Evolutionary conservation across 441 rosid species (phyloP), one percentile per base, ranked within the genome.

Genomic region (Isatis lusitanica): DNA sequence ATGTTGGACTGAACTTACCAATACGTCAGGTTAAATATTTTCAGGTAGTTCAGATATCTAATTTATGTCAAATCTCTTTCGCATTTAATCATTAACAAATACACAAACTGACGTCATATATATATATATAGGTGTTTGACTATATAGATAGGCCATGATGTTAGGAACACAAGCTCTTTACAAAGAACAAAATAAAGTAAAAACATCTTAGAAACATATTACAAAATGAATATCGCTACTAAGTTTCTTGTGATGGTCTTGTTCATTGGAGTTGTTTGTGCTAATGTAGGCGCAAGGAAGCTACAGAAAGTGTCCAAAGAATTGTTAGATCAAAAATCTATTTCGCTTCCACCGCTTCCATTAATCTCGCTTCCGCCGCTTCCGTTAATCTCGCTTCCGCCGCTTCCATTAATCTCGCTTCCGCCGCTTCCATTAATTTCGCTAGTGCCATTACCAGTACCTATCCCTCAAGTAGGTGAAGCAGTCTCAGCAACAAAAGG

Each of bases 271-370:
- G 21, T 57, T 44, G 16, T 57, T 13, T 57, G 36, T 46, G 21
- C 47, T 31, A 38, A 31, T 44, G 73, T 69, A 16, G 15, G 35
- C 33, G 65, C 73, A 69, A 56, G 56, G 26, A 31, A 4, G 24
- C 64, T 33, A 11, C 35, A 44, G 9, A 8, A 44, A 69, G 46
- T 40, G 13, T 42, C 66, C 12, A 42, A 24, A n/a, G 13, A 43
- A 28, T 2, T 28, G 13, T 15, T 26, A 30, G 40, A 40, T 58
- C 44, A 58, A 5, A 58, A 53, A 28, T 1, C 38, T 18, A 2
- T 28, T 28, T 0, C 8, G 9, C 1, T 52, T 11, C 16, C 36
- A 7, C 36, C 36, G 17, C 12, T 28, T 9, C 17, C 59, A n/a
- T n/a, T n/a, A n/a, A n/a, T n/a, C n/a, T n/a, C n/a, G n/a, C n/a